A percentile compares a stretch with the other conserved stretches of the same genome.
These are phyloP conservation scores for Ogataea pini DNA, from an alignment of 805 yeast species.

Conservation along the genomic window DNA sequence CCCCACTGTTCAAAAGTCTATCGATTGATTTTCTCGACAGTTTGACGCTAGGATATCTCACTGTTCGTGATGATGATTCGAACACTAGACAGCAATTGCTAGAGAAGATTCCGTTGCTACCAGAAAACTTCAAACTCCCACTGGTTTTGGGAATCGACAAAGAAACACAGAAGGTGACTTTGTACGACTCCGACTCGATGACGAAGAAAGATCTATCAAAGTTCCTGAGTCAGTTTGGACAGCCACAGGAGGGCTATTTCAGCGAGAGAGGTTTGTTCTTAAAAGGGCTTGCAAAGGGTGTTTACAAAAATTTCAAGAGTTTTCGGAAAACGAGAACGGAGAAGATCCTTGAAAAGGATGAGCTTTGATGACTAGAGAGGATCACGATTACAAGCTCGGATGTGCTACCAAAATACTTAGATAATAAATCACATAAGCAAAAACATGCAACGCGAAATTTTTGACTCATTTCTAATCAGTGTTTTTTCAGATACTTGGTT, in stretches of 20 bases:
- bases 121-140: conserved; percentile 25
- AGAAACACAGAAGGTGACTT: conserved; percentile 19
- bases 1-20: conserved; percentile 61
- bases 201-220: conserved; percentile 34
- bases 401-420: neutral
- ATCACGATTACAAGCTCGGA: too few relatives aligned
- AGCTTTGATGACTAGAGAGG: conserved; percentile 14
- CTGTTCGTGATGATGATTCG: conserved; percentile 31
- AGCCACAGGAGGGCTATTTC: conserved; percentile 38
- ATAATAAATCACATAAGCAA: neutral
- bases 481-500: neutral
- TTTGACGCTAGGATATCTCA: conserved; percentile 49
- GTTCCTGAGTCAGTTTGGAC: conserved; percentile 34
- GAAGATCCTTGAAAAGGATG: conserved; percentile 22
- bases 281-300: conserved; percentile 25
- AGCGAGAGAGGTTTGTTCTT: conserved; percentile 30
- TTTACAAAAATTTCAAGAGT: conserved; percentile 24
- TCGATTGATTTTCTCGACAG: conserved; percentile 67
- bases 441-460: neutral
- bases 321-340: conserved; percentile 28
- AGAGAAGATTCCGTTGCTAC: conserved; percentile 20
- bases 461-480: neutral
- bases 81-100: conserved; percentile 5
- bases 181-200: conserved; percentile 33
- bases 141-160: conserved; percentile 26